Conservation (phyloP, 805 yeast species). For the Saccharomyces eubayanus region DNA sequence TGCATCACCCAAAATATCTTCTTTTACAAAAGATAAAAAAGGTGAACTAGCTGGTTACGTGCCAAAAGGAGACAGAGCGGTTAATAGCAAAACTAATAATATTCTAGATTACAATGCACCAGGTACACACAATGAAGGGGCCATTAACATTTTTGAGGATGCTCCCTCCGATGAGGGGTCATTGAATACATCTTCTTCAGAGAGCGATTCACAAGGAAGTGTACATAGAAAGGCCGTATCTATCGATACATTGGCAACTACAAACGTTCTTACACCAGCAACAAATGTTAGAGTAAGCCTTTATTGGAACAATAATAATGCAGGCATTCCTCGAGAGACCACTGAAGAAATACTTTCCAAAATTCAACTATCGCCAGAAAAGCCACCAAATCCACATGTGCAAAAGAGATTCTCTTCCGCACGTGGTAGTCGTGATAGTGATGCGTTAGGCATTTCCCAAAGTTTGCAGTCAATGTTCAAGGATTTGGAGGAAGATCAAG, state of each 20-base stretch:
- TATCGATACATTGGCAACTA: slow-evolving; percentile 27
- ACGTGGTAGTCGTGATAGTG: slow-evolving; percentile 5
- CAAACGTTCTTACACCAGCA: slow-evolving; percentile 23
- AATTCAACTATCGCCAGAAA: slow-evolving; percentile 25
- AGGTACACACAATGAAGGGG: slow-evolving; percentile 8
- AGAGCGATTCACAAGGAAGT: slow-evolving; percentile 14
- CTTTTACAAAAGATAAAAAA: not conserved
- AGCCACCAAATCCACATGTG: slow-evolving; percentile 6
- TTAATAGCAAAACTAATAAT: not conserved
- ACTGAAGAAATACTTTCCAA: slow-evolving; percentile 30
- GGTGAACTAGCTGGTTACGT: not conserved
- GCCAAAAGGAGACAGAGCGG: not conserved
- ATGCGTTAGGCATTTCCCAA: slow-evolving; percentile 10
- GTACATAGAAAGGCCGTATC: slow-evolving; percentile 28
- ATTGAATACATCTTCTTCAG: slow-evolving; percentile 16
- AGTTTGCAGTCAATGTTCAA: slow-evolving; percentile 26
- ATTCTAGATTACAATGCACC: slow-evolving; percentile 1
- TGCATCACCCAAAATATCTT: not conserved
- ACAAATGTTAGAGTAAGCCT: slow-evolving; percentile 30
- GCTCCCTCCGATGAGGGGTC: slow-evolving; percentile 20
- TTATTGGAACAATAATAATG: slow-evolving; percentile 19
- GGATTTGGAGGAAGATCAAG: slow-evolving; percentile 25
- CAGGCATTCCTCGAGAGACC: slow-evolving; percentile 24
- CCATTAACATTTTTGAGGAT: slow-evolving; percentile 27
- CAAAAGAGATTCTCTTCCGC: slow-evolving; percentile 22